Conservation (phyloP, 495 filamentous ascomycete species). For the Talaromyces thailandensis region DNA sequence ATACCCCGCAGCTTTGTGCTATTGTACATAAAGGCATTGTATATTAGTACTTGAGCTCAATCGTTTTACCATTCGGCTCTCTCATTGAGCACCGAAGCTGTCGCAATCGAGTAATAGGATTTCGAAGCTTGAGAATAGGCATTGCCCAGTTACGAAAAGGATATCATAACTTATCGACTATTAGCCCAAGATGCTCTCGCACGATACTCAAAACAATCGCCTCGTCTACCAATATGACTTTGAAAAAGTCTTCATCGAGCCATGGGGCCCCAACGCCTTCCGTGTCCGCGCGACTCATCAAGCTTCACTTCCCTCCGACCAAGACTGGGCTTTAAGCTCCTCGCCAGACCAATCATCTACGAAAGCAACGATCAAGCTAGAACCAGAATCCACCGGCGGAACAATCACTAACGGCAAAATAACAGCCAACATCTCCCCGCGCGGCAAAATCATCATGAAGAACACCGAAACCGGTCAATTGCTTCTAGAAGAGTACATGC, state of each 20-base stretch:
- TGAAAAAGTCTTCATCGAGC: slow-evolving; percentile 37
- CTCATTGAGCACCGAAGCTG: background rate
- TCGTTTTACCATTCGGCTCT: background rate
- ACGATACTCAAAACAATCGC: background rate
- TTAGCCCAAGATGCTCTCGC: background rate
- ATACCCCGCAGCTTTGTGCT: background rate
- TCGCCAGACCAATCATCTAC: slow-evolving; percentile 10
- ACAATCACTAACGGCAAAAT: slow-evolving; percentile 43
- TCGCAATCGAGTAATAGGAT: no score
- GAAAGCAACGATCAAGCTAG: slow-evolving; percentile 15
- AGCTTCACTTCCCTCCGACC: slow-evolving; percentile 33
- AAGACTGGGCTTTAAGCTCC: slow-evolving; percentile 40
- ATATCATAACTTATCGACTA: background rate
- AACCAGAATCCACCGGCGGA: slow-evolving; percentile 19
- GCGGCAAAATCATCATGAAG: slow-evolving; percentile 43
- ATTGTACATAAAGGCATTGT: background rate
- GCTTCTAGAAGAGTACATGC: slow-evolving; percentile 47
- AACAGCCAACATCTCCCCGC: slow-evolving; percentile 32
- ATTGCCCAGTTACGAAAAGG: background rate
- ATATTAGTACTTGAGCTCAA: background rate
- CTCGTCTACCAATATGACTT: slow-evolving; percentile 5
- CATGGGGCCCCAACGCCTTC: slow-evolving; percentile 45
- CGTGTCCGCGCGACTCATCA: slow-evolving; percentile 45
- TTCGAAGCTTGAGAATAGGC: background rate
- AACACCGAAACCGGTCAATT: slow-evolving; percentile 31